Evolutionary conservation across 768 basidiomycete species (phyloP), one percentile per base, ranked within the genome.

Genomic region (Trametes cingulata): DNA sequence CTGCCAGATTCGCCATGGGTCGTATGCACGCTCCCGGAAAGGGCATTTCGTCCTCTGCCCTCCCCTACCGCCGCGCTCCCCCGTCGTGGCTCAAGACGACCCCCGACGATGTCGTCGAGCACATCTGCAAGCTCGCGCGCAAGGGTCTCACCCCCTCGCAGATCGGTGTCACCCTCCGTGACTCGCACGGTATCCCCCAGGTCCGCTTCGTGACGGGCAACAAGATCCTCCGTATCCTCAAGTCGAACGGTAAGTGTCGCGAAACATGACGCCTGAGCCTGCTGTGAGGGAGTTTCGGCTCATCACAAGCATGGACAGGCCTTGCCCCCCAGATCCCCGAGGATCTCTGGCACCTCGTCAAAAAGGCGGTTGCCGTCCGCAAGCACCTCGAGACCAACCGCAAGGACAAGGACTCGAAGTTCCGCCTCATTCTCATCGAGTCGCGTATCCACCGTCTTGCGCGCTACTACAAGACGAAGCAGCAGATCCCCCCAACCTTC

Each of bases 11-110:
- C 67, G 79, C 69, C 80, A 93, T 93, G 91, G 91, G 90, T 91
- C 93, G 95, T 75, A 95, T 97, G 93, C 96, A 98, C 86, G 95
- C 95, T 86, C 94, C 95, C 79, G 94, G 94, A 80, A 98, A 98
- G 93, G 96, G 95, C 85, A 97, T 98, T 84, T 92, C 90, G 80
- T 95, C 94, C 79, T 97, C 96, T 73, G 95, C 96, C 68, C 91
- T 98, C 72, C 96, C 96, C 60, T 98, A 98, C 85, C 89, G 91
- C 77, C 90, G 96, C 71, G 80, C 94, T 48, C 93, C 95, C 60
- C 96, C 96, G 57, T 80, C 90, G 42, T 99, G 96, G 96, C 87
- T 96, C 76, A 98, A 99, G 82, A 90, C 93, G 51, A 90, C 93
- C 64, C 87, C 94, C 29, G 94, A 95, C 47, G 96, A 98, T 63